Evolutionary conservation across 176 grass and related monocot species (phyloP).

Genomic region (Ampelocalamus luodianensis): DNA sequence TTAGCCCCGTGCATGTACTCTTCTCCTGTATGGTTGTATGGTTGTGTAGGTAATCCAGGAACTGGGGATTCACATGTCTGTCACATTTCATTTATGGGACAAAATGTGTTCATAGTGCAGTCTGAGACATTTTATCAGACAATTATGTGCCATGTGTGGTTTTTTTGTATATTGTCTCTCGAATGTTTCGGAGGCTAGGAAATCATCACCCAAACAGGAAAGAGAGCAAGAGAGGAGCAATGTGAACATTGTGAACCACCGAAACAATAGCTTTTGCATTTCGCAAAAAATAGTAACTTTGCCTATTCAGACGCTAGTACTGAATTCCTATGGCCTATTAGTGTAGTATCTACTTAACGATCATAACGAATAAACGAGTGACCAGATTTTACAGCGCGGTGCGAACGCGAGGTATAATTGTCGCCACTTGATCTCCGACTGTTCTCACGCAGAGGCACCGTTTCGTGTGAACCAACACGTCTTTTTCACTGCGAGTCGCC

Average conservation of each 20-base stretch:
- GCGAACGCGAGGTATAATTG: background rate
- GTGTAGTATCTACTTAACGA: background rate
- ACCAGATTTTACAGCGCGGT: background rate
- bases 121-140: background rate
- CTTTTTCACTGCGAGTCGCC: background rate
- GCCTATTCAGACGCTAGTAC: background rate
- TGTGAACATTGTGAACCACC: background rate
- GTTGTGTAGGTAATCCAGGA: constrained; percentile 34
- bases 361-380: background rate
- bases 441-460: background rate
- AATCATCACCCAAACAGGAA: background rate
- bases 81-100: constrained; percentile 23
- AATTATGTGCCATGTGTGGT: background rate
- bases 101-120: constrained; percentile 10
- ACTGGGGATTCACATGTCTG: constrained; percentile 15
- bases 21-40: constrained; percentile 32
- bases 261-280: background rate
- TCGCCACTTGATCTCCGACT: background rate
- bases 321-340: background rate
- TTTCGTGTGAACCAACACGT: constrained; percentile 10
- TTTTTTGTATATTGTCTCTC: background rate
- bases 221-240: background rate
- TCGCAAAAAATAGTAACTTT: background rate
- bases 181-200: background rate
- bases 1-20: constrained; percentile 36